phyloP scores from a whole-genome alignment of 2,329 filamentous ascomycete species.

The Microcyclosporella mali region DNA sequence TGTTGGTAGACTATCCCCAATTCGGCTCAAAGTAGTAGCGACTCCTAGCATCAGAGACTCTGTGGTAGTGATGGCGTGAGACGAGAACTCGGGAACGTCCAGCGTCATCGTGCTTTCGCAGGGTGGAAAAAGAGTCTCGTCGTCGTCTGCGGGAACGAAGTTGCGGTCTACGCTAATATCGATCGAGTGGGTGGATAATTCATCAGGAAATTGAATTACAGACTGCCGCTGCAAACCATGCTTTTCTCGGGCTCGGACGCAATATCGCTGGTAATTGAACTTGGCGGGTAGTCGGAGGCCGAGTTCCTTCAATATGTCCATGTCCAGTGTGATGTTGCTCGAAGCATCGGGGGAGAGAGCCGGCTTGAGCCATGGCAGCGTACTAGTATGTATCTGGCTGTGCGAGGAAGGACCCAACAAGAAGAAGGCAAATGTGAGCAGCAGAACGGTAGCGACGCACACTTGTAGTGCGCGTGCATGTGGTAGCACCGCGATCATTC shows the following conservation, averaged over 20 bases:
- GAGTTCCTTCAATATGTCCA: slow-evolving; percentile 17
- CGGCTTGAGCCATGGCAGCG: slow-evolving; percentile 9
- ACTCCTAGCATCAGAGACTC: slow-evolving; percentile 21
- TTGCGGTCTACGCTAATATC: slow-evolving; percentile 13
- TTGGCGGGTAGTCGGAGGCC: slow-evolving; percentile 7
- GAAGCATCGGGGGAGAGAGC: slow-evolving; percentile 4
- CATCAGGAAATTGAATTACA: slow-evolving; percentile 9
- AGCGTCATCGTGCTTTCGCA: slow-evolving; percentile 13
- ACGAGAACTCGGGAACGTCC: slow-evolving; percentile 17
- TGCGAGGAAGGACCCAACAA: slow-evolving; percentile 6
- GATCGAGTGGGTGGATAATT: slow-evolving; percentile 5
- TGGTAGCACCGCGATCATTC: slow-evolving; percentile 6
- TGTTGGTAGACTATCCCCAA: slow-evolving; percentile 19
- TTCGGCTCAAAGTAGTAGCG: slow-evolving; percentile 20
- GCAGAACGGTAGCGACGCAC: slow-evolving; percentile 10
- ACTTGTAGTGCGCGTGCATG: slow-evolving; percentile 9
- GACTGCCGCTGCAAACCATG: slow-evolving; percentile 12
- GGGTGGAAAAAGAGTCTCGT: slow-evolving; percentile 12
- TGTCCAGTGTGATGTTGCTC: slow-evolving; percentile 15
- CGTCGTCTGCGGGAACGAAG: slow-evolving; percentile 5
- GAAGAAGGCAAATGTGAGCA: slow-evolving; percentile 15
- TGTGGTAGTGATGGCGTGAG: slow-evolving; percentile 12
- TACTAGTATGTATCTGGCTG: background rate
- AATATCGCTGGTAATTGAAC: slow-evolving; percentile 18
- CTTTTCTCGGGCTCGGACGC: slow-evolving; percentile 13